phyloP scores from a whole-genome alignment of 306 rosid species.

The Ormosia semicastrata region DNA sequence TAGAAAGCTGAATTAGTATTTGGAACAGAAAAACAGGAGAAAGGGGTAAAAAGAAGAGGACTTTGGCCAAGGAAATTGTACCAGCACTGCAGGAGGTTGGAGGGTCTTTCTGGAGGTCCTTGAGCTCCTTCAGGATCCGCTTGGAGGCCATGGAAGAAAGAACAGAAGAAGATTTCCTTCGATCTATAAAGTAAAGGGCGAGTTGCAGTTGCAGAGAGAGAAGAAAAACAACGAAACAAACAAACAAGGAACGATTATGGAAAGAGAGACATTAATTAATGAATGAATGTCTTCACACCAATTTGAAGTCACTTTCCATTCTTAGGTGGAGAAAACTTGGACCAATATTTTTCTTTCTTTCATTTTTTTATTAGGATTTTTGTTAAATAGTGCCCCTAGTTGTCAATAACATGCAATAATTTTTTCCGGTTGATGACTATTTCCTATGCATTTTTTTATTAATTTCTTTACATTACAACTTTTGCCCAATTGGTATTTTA shows the following conservation, averaged over 20 bases:
- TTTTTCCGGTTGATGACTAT: no score
- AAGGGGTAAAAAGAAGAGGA: not conserved
- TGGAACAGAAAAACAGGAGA: not conserved
- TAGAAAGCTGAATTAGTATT: not conserved
- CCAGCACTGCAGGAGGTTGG: constrained; percentile 92
- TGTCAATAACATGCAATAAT: no score
- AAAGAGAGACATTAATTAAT: not conserved
- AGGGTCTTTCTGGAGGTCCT: constrained; percentile 87
- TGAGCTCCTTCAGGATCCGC: constrained; percentile 88
- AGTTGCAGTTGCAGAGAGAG: not conserved
- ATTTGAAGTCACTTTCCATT: not conserved
- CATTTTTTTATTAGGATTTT: no score
- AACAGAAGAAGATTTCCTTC: constrained; percentile 24
- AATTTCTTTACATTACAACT: no score
- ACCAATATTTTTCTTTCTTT: not conserved
- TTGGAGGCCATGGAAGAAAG: constrained; percentile 65
- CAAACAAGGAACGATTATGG: not conserved
- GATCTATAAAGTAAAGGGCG: constrained; percentile 36
- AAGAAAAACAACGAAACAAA: not conserved
- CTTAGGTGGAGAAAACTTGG: not conserved
- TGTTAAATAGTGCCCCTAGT: no score
- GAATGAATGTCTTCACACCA: not conserved
- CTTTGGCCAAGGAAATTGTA: constrained; percentile 20
- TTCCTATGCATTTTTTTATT: no score
- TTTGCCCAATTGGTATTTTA: not conserved